Conservation (phyloP, 148 eudicot genomes). For the Chenopodium album region DNA sequence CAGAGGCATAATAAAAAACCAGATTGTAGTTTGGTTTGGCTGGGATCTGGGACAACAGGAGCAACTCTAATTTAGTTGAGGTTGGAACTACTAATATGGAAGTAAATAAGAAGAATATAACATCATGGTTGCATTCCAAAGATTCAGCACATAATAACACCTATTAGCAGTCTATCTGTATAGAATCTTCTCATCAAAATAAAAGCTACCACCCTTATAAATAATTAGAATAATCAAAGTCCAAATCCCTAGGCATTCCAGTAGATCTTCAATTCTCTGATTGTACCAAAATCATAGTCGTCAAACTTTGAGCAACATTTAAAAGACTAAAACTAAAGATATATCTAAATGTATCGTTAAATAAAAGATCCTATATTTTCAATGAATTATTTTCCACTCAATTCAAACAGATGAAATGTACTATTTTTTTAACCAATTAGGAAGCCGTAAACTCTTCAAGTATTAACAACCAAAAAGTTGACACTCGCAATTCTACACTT, state of each 20-base stretch:
- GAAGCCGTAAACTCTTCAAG: background rate
- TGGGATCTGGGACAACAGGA: conserved; percentile 68
- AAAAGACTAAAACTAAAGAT: background rate
- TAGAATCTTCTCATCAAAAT: background rate
- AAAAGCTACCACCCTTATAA: background rate
- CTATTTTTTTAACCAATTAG: background rate
- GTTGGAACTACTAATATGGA: background rate
- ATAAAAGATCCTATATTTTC: background rate
- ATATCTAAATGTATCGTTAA: background rate
- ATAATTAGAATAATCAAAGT: background rate
- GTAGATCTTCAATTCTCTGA: background rate
- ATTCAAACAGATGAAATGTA: background rate
- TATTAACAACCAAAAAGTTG: background rate
- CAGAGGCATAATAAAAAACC: conserved; percentile 93
- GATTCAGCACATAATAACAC: background rate
- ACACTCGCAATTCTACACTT: background rate
- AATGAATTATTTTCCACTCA: background rate
- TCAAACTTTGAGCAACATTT: background rate
- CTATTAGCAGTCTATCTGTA: background rate
- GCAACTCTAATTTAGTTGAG: conserved; percentile 14
- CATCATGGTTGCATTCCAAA: background rate
- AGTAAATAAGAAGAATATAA: background rate
- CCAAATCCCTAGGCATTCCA: conserved; percentile 2
- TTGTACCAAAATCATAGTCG: background rate
- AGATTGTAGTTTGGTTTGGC: conserved; percentile 91